Base-by-base conservation (phyloP, 495 filamentous ascomycete species). In the Aspergillus nanangensis region DNA sequence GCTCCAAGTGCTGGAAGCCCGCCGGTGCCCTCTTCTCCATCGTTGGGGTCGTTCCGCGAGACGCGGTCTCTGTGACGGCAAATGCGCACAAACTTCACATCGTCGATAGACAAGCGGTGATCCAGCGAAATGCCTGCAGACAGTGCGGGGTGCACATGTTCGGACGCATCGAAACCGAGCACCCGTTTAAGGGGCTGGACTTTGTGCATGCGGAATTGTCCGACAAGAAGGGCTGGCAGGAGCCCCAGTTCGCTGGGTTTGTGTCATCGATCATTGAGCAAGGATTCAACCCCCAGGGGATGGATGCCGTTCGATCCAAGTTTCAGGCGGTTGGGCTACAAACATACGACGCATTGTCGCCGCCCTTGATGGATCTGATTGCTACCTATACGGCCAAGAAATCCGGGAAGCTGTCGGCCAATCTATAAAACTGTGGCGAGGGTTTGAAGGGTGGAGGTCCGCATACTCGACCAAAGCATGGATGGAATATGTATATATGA, bases 1-100 rank as follows among this genome's bases (percentile, higher is more conserved):
- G 80, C 66, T 82, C 78, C 49, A 78, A 81, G 55, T 83, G 78
- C 70, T 81, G 78, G 78, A 82, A 82, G 56, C 79, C 79, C 4
- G 25, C 48, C 0, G 72, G 75, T 24, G 62, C 78, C 2, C 71
- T 81, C 46, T 84, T 84, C 69, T 75, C 75, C 54, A 45, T 82
- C 52, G 75, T 83, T 25, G 79, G 64, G 41, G 79, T 81, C 29
- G 53, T 82, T 3, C 70, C 77, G 22, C 53, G 58, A 11, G 65
- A 69, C 41, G 58, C 70, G 15, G 47, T 82, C 29, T 46, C 52
- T 14, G 71, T 81, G 3, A 71, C 75, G 3, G 69, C 72, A 19
- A 71, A 78, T 56, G 70, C 20, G n/a, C 53, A 64, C 13, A 81
- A 81, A 55, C 71, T 82, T 0, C 1, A 48, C n/a, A 58, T 81